These are phyloP conservation scores for Elsinoe batatas DNA, from an alignment of 2,329 filamentous ascomycete species.

Conservation along the genomic window DNA sequence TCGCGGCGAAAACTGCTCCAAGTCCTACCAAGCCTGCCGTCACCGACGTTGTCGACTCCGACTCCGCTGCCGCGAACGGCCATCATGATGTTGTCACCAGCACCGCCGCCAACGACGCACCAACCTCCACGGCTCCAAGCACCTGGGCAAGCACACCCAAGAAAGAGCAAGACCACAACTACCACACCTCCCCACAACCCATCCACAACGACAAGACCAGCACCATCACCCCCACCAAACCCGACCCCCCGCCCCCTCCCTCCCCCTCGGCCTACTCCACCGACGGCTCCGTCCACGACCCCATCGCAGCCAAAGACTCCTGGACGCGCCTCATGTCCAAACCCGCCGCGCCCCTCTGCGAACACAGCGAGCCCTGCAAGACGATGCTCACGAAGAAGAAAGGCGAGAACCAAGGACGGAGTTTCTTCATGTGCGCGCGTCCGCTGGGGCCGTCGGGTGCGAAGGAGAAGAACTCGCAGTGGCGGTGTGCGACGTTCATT, in stretches of 20 bases:
- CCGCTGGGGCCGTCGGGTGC: constrained; percentile 77
- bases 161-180: background rate
- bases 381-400: constrained; percentile 78
- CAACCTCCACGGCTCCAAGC: background rate
- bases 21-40: background rate
- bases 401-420: constrained; percentile 64
- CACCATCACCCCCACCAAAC: background rate
- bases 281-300: constrained; percentile 48
- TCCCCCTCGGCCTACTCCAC: constrained; percentile 13
- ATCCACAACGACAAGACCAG: background rate
- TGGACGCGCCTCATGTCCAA: constrained; percentile 80
- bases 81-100: background rate
- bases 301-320: constrained; percentile 63
- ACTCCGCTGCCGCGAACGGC: background rate
- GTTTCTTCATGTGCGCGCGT: constrained; percentile 59
- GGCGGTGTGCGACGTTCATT: constrained; percentile 80
- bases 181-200: background rate
- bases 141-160: background rate
- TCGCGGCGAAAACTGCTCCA: constrained; percentile 48
- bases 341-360: constrained; percentile 65
- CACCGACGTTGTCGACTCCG: background rate
- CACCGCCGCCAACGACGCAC: background rate
- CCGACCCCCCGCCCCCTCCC: constrained; percentile 9
- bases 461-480: constrained; percentile 75
- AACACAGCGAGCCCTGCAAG: constrained; percentile 82